These are phyloP conservation scores for Fusarium pseudograminearum DNA, from an alignment of 2,329 filamentous ascomycete genomes.

Conservation along the genomic window DNA sequence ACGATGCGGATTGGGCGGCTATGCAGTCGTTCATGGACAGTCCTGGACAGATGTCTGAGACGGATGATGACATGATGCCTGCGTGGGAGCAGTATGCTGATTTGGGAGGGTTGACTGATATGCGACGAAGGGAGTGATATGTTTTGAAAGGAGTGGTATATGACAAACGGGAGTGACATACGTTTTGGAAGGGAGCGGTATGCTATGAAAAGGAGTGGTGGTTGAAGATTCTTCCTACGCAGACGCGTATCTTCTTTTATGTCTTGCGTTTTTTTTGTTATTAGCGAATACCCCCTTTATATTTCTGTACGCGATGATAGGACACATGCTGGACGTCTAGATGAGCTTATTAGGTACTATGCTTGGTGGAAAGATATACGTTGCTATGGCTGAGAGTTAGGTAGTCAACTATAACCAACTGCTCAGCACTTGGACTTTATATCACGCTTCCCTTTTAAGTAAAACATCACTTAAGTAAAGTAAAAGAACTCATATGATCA, in stretches of 20 bases:
- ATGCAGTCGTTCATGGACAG: conserved; percentile 55
- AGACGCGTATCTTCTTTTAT: conserved; percentile 18
- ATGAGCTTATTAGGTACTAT: conserved; percentile 33
- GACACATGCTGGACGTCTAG: conserved; percentile 13
- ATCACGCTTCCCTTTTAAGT: no score
- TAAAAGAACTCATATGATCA: conserved; percentile 3
- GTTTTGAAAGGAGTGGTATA: no score
- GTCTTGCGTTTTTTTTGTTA: conserved; percentile 8
- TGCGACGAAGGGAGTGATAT: conserved; percentile 28
- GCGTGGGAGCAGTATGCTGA: conserved; percentile 62
- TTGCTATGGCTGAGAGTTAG: neutral
- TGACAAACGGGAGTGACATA: no score
- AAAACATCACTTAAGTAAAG: neutral
- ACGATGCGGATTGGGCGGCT: conserved; percentile 53
- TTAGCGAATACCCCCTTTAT: conserved; percentile 45
- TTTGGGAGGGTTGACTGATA: conserved; percentile 59
- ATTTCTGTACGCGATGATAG: conserved; percentile 35
- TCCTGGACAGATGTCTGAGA: conserved; percentile 25
- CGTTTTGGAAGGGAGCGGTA: conserved; percentile 47
- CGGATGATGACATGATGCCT: conserved; percentile 47
- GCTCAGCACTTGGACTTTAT: neutral
- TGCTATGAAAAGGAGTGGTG: conserved; percentile 44
- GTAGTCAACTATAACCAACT: neutral
- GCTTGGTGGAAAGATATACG: neutral
- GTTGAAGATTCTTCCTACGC: conserved; percentile 12